Base-by-base conservation (phyloP, 2,329 filamentous ascomycete species). In the Colletotrichum lindemuthianum region DNA sequence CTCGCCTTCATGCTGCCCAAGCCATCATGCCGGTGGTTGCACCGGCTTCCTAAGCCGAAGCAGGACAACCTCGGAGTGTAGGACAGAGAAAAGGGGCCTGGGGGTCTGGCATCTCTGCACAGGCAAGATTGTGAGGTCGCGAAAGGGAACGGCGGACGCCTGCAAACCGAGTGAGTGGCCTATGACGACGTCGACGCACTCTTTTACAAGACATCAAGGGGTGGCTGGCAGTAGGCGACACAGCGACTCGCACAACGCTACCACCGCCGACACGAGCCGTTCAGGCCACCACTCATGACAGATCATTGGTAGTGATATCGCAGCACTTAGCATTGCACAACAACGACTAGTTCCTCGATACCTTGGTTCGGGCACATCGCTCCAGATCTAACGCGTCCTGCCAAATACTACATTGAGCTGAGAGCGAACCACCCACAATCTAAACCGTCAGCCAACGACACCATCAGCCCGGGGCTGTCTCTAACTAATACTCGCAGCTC, bases 1-100 rank as follows among this genome's bases (percentile, higher is more conserved):
- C 47, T 52, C 58, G 58, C 40, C 37, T 41, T 53, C 47, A 60
- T 65, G 51, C 58, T 52, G 47, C 47, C 47, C 55, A 58, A 50
- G 45, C 45, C 59, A 24, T 57, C 58, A 51, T 61, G 47, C 52
- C 51, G 58, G 51, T 61, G 58, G 51, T 40, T 57, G 63, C 59
- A 63, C 47, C 63, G 41, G 63, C 58, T 61, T 36, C 24, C n/a
- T 37, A 43, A 50, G 37, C 55, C 55, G 47, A 48, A 60, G 50
- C 45, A 47, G 41, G 24, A 24, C 24, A 56, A 45, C 47, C 51
- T 36, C 57, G 47, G 39, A 50, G 41, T n/a, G 39, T 15, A 13
- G 59, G 32, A 33, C 15, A 32, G 40, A 55, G 52, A 34, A 44
- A 32, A 45, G 37, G 52, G 24, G 24, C 24, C 5, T 24, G 24